Evolutionary conservation across 768 basidiomycete genomes (phyloP).

Genomic region (Mycena vulgaris): DNA sequence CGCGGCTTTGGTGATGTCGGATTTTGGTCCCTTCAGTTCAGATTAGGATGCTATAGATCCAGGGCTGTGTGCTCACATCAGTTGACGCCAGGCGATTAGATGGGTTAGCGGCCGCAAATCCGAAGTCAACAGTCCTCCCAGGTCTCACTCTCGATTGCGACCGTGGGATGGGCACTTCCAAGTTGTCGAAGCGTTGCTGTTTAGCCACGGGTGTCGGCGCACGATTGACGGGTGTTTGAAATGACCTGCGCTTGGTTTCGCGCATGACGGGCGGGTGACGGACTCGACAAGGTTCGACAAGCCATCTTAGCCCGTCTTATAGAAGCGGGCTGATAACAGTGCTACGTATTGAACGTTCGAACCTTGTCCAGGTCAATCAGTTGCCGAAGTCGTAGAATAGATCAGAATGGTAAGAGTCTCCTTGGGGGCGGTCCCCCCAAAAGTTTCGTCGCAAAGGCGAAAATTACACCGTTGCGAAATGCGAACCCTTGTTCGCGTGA

Average conservation of each 20-base stretch:
- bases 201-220: slow-evolving; percentile 24
- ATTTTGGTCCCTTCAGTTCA: slow-evolving; percentile 21
- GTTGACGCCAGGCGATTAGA: slow-evolving; percentile 7
- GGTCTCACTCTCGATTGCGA: slow-evolving; percentile 33
- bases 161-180: slow-evolving; percentile 26
- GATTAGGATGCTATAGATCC: neutral
- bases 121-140: slow-evolving; percentile 25
- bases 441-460: too few species aligned
- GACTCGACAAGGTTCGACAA: too few species aligned
- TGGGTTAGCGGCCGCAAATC: neutral
- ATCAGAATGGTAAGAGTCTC: neutral
- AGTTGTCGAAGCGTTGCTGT: slow-evolving; percentile 30
- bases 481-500: too few species aligned
- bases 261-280: neutral
- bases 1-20: slow-evolving; percentile 17
- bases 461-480: too few species aligned
- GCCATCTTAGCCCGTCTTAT: too few species aligned
- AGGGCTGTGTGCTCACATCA: neutral
- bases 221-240: slow-evolving; percentile 18
- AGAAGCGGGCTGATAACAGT: too few species aligned
- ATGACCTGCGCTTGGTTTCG: slow-evolving; percentile 13
- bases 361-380: too few species aligned
- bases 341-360: too few species aligned
- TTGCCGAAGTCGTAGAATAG: too few species aligned
- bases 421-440: neutral